phyloP scores from a whole-genome alignment of 1,284 basidiomycete species.

The Stygiomarasmius scandens region DNA sequence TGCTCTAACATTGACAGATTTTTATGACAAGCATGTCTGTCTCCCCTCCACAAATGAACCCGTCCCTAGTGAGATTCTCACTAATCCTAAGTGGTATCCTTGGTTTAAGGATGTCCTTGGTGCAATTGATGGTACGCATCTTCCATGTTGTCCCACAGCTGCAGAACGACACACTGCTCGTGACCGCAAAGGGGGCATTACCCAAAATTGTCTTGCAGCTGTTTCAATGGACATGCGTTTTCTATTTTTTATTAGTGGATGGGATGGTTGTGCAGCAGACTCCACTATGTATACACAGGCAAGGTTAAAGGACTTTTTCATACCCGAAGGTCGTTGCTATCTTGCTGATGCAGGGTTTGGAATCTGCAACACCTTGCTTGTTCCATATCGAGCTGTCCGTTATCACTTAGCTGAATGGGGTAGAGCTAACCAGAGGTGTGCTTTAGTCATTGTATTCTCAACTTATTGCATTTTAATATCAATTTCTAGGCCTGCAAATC shows the following conservation, averaged over 20 bases:
- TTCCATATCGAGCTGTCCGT: conserved; percentile 22
- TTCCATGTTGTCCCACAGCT: conserved; percentile 27
- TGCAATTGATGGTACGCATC: conserved; percentile 44
- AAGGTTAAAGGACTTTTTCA: conserved; percentile 8
- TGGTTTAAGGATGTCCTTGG: conserved; percentile 39
- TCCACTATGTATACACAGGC: conserved; percentile 31
- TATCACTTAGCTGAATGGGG: conserved; percentile 28
- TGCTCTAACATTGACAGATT: conserved; percentile 23
- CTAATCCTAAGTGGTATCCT: conserved; percentile 37
- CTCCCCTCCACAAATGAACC: conserved; percentile 26
- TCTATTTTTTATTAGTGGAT: conserved; percentile 36
- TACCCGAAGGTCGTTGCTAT: conserved; percentile 34
- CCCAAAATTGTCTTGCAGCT: conserved; percentile 38
- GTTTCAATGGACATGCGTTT: conserved; percentile 34
- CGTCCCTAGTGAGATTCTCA: background rate
- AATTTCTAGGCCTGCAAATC: conserved; percentile 29
- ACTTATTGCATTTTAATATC: background rate
- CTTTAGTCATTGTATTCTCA: background rate
- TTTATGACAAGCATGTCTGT: conserved; percentile 30
- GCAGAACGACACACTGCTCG: conserved; percentile 24
- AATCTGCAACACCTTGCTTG: conserved; percentile 30
- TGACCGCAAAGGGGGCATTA: conserved; percentile 36
- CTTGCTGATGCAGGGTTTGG: conserved; percentile 43
- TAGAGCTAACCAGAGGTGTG: background rate
- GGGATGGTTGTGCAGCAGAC: conserved; percentile 39